A percentile compares a stretch with the other conserved stretches of the same genome.
phyloP scores from a whole-genome alignment of 768 basidiomycete genomes.

The Butyriboletus loyo region DNA sequence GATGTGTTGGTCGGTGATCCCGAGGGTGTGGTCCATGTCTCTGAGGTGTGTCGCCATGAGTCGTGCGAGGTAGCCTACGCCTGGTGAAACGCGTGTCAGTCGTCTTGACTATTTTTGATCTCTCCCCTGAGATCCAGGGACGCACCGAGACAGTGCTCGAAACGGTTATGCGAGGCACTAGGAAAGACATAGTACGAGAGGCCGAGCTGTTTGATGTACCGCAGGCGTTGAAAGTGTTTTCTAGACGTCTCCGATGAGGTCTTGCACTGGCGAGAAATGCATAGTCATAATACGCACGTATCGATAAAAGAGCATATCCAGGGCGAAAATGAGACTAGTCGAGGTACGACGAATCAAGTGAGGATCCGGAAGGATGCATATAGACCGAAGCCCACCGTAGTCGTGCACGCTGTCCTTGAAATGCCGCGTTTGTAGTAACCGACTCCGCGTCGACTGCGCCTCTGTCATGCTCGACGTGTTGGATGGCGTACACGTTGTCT shows the following conservation, averaged over 20 bases:
- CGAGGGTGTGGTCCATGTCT: conserved; percentile 55
- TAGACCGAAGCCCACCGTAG: conserved; percentile 31
- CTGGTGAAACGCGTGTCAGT: conserved; percentile 33
- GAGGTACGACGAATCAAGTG: neutral
- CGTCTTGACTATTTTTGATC: neutral
- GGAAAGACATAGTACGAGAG: conserved; percentile 75
- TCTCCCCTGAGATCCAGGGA: neutral
- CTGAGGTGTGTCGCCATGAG: conserved; percentile 58
- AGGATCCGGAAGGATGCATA: too few relatives aligned
- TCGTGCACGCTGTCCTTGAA: conserved; percentile 44
- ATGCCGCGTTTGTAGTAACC: conserved; percentile 12
- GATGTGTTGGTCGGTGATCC: conserved; percentile 69
- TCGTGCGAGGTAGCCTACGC: conserved; percentile 72
- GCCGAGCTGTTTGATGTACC: conserved; percentile 78
- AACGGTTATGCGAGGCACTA: conserved; percentile 75
- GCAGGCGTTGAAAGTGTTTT: conserved; percentile 72
- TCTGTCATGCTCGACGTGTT: neutral
- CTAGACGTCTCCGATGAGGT: conserved; percentile 33
- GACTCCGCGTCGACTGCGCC: neutral
- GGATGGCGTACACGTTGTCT: neutral
- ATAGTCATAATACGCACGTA: conserved; percentile 46
- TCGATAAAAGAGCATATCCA: conserved; percentile 56
- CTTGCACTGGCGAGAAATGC: neutral
- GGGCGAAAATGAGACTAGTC: conserved; percentile 29
- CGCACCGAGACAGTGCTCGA: conserved; percentile 80